Evolutionary conservation across 2,329 filamentous ascomycete species (phyloP).

Genomic region (Zymoseptoria passerinii): DNA sequence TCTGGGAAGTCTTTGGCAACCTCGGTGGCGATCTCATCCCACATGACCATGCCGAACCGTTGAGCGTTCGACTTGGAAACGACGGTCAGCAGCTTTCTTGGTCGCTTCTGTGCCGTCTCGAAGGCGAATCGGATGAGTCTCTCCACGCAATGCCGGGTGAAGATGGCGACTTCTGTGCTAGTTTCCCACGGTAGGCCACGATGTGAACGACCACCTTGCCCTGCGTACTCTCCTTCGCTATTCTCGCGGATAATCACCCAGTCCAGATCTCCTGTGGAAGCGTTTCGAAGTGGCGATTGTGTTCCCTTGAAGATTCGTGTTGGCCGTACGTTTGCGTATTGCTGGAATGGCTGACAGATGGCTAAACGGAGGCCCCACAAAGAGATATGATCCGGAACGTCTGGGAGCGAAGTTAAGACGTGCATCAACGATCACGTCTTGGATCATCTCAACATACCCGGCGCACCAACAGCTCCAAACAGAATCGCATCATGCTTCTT

Average conservation of each 20-base stretch:
- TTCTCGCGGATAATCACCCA: conserved; percentile 62
- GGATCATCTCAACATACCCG: conserved; percentile 32
- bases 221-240: conserved; percentile 58
- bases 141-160: conserved; percentile 52
- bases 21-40: conserved; percentile 53
- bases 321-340: conserved; percentile 51
- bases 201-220: conserved; percentile 56
- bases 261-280: conserved; percentile 52
- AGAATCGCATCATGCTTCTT: conserved; percentile 56
- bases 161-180: conserved; percentile 56
- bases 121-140: conserved; percentile 57
- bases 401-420: conserved; percentile 19
- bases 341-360: conserved; percentile 48
- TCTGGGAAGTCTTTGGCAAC: conserved; percentile 52
- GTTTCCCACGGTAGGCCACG: conserved; percentile 50
- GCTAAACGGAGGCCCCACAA: conserved; percentile 49
- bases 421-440: neutral
- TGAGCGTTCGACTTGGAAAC: conserved; percentile 61
- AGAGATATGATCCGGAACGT: conserved; percentile 43
- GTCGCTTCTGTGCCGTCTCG: conserved; percentile 49
- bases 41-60: conserved; percentile 59
- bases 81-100: conserved; percentile 51
- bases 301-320: conserved; percentile 55
- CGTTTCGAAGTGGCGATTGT: conserved; percentile 46
- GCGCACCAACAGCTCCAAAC: conserved; percentile 60